Evolutionary conservation across 805 yeast species (phyloP), one percentile per base, ranked within the genome.

Genomic region (Monosporozyma servazzii): DNA sequence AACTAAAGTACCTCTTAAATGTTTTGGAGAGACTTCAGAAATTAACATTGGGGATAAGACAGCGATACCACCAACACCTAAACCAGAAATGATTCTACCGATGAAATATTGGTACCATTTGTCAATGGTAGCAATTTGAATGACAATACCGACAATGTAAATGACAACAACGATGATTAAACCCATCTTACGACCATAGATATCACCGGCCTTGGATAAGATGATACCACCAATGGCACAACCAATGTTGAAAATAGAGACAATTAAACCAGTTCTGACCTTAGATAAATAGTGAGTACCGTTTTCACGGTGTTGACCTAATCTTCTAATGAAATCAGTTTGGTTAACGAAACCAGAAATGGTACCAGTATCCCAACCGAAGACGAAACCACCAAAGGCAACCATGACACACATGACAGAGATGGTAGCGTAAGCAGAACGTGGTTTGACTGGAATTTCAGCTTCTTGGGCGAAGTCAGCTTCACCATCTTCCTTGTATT

Each of bases 351-450:
- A 80, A 57, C 88, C 88, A 41, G 86, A 81, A 66, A 82, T 78
- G 56, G 88, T 82, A 71, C 88, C 89, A 48, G 87, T 84, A 71
- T 83, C 89, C 76, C 83, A 83, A 54, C 89, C 89, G 61, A 54
- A 54, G 45, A 60, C 55, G 81, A 81, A 78, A 51, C 67, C 67
- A 58, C 67, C 67, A 36, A 63, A 63, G 18, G 67, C 65, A 51
- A 63, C 52, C 63, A 62, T 54, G 27, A 58, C 46, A 64, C 73
- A 71, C 45, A 67, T 56, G 52, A 62, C 53, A 31, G 60, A 61
- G 39, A 71, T 70, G 23, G 67, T 56, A 20, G 64, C 23, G 57
- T 68, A 71, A 10, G 71, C 70, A 18, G 69, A 62, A 20, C 61
- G 61, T 20, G 71, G 68, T 52, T 68, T 69, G 36, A 61, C 66